Conservation (phyloP, 192 early-diverging fungal genomes). For the Pecoramyces ruminantium region DNA sequence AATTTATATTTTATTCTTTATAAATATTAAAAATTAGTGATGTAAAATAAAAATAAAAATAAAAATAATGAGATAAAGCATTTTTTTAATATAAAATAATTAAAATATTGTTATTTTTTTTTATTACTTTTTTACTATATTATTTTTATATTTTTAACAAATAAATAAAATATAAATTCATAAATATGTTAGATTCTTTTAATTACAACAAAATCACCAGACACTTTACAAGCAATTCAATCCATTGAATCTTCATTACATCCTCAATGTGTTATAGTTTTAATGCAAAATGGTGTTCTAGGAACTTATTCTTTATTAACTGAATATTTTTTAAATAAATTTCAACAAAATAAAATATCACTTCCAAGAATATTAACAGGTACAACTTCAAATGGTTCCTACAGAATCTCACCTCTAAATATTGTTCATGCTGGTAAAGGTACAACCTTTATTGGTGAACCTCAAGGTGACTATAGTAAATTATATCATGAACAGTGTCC, state of each 20-base stretch:
- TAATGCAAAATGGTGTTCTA: not conserved
- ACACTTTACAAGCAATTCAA: not conserved
- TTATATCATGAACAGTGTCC: not conserved
- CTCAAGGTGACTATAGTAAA: not conserved
- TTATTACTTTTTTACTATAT: too few species aligned
- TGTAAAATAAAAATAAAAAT: too few species aligned
- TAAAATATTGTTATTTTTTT: too few species aligned
- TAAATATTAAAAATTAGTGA: too few species aligned
- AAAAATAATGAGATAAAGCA: too few species aligned
- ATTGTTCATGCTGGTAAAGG: not conserved
- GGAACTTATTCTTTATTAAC: not conserved
- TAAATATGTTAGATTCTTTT: not conserved
- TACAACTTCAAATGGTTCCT: not conserved
- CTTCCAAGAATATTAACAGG: not conserved
- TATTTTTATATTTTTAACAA: too few species aligned
- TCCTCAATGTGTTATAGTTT: not conserved
- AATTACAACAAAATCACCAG: not conserved
- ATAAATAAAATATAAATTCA: too few species aligned
- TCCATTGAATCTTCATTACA: not conserved
- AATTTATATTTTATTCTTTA: too few species aligned
- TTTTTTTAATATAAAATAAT: too few species aligned
- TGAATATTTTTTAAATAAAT: not conserved
- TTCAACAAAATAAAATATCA: not conserved
- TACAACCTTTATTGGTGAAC: not conserved
- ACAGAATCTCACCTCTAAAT: not conserved